Conservation (phyloP, 768 basidiomycete genomes). For the Amanita polypyramis region DNA sequence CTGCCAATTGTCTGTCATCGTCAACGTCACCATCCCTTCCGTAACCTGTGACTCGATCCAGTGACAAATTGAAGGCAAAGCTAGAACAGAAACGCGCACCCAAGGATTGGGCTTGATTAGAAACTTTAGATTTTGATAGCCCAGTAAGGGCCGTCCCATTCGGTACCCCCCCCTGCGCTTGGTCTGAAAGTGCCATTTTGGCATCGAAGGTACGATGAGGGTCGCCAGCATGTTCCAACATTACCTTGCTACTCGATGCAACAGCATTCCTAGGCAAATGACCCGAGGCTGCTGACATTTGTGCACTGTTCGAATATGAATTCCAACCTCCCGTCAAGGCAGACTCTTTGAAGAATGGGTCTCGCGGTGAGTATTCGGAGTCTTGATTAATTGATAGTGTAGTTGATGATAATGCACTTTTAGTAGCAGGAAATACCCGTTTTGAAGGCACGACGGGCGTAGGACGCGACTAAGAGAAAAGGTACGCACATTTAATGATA, state of each 20-base stretch:
- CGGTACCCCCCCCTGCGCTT: background rate
- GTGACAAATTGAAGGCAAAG: background rate
- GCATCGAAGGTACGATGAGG: slow-evolving; percentile 2
- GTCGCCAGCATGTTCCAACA: slow-evolving; percentile 9
- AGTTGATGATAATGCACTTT: background rate
- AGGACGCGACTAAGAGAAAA: background rate
- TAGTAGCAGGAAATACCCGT: background rate
- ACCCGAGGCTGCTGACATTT: background rate
- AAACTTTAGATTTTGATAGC: slow-evolving; percentile 13
- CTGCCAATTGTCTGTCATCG: background rate
- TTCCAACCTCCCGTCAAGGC: background rate
- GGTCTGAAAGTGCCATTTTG: background rate
- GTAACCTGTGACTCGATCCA: background rate
- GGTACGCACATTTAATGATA: slow-evolving; percentile 1
- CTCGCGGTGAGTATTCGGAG: background rate
- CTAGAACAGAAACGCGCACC: background rate
- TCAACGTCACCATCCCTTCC: background rate
- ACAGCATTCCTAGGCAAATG: slow-evolving; percentile 17
- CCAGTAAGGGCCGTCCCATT: slow-evolving; percentile 2
- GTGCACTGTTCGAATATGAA: background rate
- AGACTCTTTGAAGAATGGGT: background rate
- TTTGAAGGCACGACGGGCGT: background rate
- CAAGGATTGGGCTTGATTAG: slow-evolving; percentile 1
- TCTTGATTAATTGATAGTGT: background rate
- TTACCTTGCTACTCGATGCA: slow-evolving; percentile 28